A percentile compares a stretch with the other conserved stretches of the same genome.
phyloP scores from a whole-genome alignment of 2,329 filamentous ascomycete genomes.

The Venturia asperata region DNA sequence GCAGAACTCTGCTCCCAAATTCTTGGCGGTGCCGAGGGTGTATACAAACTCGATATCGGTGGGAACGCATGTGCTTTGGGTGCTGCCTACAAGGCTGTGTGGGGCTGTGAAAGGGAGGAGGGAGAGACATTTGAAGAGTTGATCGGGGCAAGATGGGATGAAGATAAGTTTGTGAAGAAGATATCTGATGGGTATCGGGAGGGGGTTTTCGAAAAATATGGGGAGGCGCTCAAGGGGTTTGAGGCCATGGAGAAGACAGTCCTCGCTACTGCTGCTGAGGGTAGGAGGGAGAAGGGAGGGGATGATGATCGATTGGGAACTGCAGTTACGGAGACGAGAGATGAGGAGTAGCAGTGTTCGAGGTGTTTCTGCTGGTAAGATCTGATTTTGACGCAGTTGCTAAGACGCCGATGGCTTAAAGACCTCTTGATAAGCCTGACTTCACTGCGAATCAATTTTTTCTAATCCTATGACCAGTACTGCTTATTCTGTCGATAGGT shows the following conservation, averaged over 20 bases:
- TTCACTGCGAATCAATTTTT: too few species aligned
- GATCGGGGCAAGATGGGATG: slow-evolving; percentile 76
- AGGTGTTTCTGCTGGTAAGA: too few species aligned
- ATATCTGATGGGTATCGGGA: slow-evolving; percentile 74
- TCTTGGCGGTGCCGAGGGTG: slow-evolving; percentile 78
- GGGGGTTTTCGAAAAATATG: slow-evolving; percentile 71
- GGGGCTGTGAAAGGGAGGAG: slow-evolving; percentile 65
- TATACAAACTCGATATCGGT: slow-evolving; percentile 89
- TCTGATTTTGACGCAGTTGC: too few species aligned
- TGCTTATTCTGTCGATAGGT: too few species aligned
- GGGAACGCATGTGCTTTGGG: slow-evolving; percentile 92
- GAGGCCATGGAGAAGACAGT: slow-evolving; percentile 65
- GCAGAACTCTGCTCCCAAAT: slow-evolving; percentile 79
- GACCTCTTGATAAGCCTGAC: too few species aligned
- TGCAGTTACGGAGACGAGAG: neutral
- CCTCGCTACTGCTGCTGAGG: slow-evolving; percentile 37
- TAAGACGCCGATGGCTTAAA: too few species aligned
- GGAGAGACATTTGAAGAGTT: slow-evolving; percentile 80
- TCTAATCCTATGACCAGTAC: too few species aligned
- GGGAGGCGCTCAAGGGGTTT: slow-evolving; percentile 67
- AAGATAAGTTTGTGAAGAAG: slow-evolving; percentile 73
- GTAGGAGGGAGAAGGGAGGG: slow-evolving; percentile 23
- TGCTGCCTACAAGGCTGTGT: slow-evolving; percentile 91
- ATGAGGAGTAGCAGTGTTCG: neutral
- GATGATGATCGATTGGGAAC: slow-evolving; percentile 7